Evolutionary conservation across 306 rosid species (phyloP), one percentile per base, ranked within the genome.

Genomic region (Senna siamea): DNA sequence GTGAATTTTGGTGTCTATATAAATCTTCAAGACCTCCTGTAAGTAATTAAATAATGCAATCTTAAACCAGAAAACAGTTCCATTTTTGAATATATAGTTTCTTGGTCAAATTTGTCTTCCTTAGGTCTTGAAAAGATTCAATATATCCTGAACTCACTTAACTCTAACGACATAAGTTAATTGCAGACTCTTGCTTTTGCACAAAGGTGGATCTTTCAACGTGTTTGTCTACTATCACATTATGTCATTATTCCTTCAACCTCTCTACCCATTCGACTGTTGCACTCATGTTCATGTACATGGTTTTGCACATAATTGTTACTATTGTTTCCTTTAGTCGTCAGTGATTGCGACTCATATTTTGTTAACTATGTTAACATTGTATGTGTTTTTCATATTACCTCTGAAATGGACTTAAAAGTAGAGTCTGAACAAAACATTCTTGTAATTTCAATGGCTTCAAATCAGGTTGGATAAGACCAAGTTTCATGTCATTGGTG

Each of bases 401-500:
- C 5, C 5, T 47, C 8, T 67, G 3, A 32, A 55, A 22, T 9
- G 1, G 57, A 5, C 12, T 55, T 12, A 26, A 68, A 26, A 37
- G 40, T 54, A 28, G 23, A 38, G 47, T 20, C 15, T 32, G 72
- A 51, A 52, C 78, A 71, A 34, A 70, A 35, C 12, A 26, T 76
- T 44, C 13, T 78, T 35, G 44, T 54, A 70, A 70, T 10, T 50
- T 64, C 50, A 38, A 77, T 51, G 71, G 62, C 62, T 48, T 40
- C 12, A 9, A 53, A 56, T 57, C 72, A 90, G 98, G 91, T 77
- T 93, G 93, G 91, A 93, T 78, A 90, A 88, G 88, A 86, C 83
- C 12, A 93, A 74, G 84, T 93, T 93, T 68, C 98, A 90, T 57
- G 48, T 87, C 2, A 88, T 85, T 23, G 98, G 98, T 65, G 91